These are phyloP conservation scores for Lomentospora prolificans DNA, from an alignment of 2,329 filamentous ascomycete species.

Conservation along the genomic window DNA sequence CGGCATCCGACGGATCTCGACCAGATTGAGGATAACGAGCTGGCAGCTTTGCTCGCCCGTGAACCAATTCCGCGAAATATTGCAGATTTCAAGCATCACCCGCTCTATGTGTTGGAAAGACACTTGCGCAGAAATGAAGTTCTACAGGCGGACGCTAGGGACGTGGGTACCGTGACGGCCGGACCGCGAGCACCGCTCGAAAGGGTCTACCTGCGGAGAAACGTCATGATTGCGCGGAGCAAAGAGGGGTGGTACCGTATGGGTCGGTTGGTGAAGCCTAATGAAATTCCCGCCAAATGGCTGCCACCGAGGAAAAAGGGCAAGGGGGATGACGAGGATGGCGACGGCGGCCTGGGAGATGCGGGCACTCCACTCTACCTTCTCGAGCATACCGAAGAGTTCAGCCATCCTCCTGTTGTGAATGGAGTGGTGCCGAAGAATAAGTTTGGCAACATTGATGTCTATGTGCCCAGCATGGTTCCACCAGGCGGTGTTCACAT, in stretches of 20 bases:
- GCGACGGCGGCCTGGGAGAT: constrained; percentile 27
- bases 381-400: constrained; percentile 58
- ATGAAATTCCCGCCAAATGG: constrained; percentile 76
- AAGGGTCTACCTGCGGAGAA: constrained; percentile 68
- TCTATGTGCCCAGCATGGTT: constrained; percentile 88
- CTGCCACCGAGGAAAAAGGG: constrained; percentile 31
- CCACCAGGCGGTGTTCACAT: constrained; percentile 73
- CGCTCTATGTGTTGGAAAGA: constrained; percentile 71
- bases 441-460: constrained; percentile 85
- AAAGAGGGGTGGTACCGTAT: constrained; percentile 86
- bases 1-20: constrained; percentile 53
- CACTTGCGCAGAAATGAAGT: constrained; percentile 80
- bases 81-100: constrained; percentile 79
- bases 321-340: constrained; percentile 17
- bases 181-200: constrained; percentile 57
- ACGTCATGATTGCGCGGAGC: constrained; percentile 70
- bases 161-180: constrained; percentile 68
- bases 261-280: constrained; percentile 66
- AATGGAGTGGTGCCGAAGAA: constrained; percentile 77
- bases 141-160: constrained; percentile 56
- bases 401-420: constrained; percentile 65
- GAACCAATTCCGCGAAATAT: constrained; percentile 84
- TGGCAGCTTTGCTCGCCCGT: constrained; percentile 58
- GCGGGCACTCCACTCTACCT: constrained; percentile 50
- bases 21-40: constrained; percentile 71